A percentile compares a stretch with the other conserved stretches of the same genome.
These are phyloP conservation scores for Fistulinella cinereoalba DNA, from an alignment of 1,284 basidiomycete genomes.

Conservation along the genomic window DNA sequence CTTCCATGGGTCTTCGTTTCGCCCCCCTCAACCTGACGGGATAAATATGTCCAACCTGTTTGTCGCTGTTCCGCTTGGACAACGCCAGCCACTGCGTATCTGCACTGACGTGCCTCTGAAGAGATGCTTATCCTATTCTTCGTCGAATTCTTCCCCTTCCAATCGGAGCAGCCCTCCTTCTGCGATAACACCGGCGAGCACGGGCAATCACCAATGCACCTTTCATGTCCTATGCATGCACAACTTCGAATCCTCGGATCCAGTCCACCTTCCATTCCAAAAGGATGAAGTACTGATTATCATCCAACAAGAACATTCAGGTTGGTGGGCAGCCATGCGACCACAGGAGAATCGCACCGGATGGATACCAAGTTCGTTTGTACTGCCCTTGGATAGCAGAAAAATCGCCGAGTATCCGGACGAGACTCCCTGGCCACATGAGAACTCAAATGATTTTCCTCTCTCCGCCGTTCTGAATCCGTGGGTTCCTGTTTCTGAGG, in stretches of 20 bases:
- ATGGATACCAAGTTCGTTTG: conserved; percentile 68
- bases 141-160: conserved; percentile 34
- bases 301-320: conserved; percentile 63
- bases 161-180: conserved; percentile 29
- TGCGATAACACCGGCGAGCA: conserved; percentile 28
- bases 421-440: conserved; percentile 3
- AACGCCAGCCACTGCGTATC: conserved; percentile 45
- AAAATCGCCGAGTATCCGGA: conserved; percentile 7
- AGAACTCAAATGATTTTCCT: conserved; percentile 3
- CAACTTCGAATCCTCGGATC: conserved; percentile 62
- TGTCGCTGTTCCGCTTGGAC: not conserved
- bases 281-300: conserved; percentile 66
- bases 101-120: conserved; percentile 48
- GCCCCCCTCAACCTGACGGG: not conserved
- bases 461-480: conserved; percentile 16
- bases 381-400: conserved; percentile 37
- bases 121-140: conserved; percentile 1
- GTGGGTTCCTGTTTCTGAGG: conserved; percentile 21
- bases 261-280: conserved; percentile 57
- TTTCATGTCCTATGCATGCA: conserved; percentile 60
- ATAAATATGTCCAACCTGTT: conserved; percentile 6
- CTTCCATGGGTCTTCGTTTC: not conserved
- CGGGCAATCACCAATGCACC: conserved; percentile 23
- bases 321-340: conserved; percentile 79
- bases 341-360: conserved; percentile 51